Evolutionary conservation across 331 rosid genomes (phyloP).

Genomic region (Arachis monticola): DNA sequence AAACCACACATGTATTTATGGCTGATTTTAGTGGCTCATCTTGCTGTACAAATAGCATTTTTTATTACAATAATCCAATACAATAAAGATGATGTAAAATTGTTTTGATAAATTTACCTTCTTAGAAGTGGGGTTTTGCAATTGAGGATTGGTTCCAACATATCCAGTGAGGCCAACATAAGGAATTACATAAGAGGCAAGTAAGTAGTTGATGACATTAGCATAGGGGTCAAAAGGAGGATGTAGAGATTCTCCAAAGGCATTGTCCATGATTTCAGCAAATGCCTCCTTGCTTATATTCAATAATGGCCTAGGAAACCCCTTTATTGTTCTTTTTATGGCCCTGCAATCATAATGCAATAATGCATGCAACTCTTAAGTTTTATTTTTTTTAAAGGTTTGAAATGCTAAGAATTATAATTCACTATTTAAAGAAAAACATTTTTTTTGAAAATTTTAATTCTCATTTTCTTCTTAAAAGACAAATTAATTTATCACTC

Average conservation of each 20-base stretch:
- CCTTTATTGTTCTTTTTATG: constrained; percentile 37
- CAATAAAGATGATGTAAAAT: too few species aligned
- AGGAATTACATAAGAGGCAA: constrained; percentile 65
- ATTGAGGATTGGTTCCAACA: constrained; percentile 60
- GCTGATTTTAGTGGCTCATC: too few species aligned
- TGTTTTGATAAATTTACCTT: constrained; percentile 30
- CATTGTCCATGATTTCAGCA: constrained; percentile 54
- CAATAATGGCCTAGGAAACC: constrained; percentile 79
- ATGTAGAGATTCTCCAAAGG: constrained; percentile 47
- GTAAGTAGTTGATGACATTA: constrained; percentile 52
- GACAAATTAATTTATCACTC: too few species aligned
- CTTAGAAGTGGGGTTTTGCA: constrained; percentile 36
- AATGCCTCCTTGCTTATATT: constrained; percentile 54
- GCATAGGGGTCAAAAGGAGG: constrained; percentile 75
- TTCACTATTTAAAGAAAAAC: too few species aligned
- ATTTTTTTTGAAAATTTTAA: too few species aligned
- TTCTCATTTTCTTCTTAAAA: too few species aligned
- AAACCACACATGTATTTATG: too few species aligned
- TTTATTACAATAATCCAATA: too few species aligned
- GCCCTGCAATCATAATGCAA: constrained; percentile 37
- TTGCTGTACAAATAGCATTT: too few species aligned
- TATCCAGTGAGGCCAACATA: constrained; percentile 79
- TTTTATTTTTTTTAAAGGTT: too few species aligned
- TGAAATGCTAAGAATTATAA: too few species aligned
- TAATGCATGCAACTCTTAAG: neutral